A percentile compares a stretch with the other conserved stretches of the same genome.
Conservation (phyloP, 2,329 filamentous ascomycete species). For the Neofusicoccum sp. region DNA sequence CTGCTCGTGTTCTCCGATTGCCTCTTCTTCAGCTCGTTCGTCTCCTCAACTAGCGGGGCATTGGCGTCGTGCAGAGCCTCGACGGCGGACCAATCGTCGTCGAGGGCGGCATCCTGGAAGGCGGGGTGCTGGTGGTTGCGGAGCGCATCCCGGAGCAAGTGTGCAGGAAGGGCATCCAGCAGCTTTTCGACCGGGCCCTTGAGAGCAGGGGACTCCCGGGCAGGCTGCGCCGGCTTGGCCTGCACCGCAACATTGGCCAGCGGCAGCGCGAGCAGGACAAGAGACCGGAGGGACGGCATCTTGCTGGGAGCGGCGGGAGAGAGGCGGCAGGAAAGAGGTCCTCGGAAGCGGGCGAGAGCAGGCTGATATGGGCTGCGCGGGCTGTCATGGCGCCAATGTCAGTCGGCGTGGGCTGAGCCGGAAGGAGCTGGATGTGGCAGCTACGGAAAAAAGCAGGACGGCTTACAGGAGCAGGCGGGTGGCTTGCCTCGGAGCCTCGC, state of each 20-base stretch:
- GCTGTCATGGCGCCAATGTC: constrained; percentile 8
- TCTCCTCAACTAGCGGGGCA: constrained; percentile 61
- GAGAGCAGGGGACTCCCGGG: constrained; percentile 33
- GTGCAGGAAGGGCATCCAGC: constrained; percentile 52
- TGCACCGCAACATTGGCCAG: constrained; percentile 28
- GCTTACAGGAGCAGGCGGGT: constrained; percentile 6
- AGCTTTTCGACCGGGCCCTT: constrained; percentile 48
- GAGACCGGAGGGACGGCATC: constrained; percentile 26
- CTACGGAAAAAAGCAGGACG: background rate
- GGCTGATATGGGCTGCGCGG: background rate
- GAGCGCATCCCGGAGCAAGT: constrained; percentile 64
- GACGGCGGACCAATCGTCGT: constrained; percentile 58
- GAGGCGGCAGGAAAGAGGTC: background rate
- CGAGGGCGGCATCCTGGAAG: constrained; percentile 68
- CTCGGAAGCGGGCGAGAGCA: background rate
- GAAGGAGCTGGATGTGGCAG: background rate
- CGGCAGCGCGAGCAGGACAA: constrained; percentile 33
- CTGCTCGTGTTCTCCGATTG: constrained; percentile 33
- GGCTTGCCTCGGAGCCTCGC: background rate
- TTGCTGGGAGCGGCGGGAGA: background rate
- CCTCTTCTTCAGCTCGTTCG: constrained; percentile 46
- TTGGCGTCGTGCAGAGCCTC: constrained; percentile 62
- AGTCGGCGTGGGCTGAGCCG: background rate
- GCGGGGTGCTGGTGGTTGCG: constrained; percentile 61
- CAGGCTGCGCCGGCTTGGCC: constrained; percentile 24